Base-by-base conservation (phyloP, 2,329 filamentous ascomycete species). In the Aspergillus caelatus region DNA sequence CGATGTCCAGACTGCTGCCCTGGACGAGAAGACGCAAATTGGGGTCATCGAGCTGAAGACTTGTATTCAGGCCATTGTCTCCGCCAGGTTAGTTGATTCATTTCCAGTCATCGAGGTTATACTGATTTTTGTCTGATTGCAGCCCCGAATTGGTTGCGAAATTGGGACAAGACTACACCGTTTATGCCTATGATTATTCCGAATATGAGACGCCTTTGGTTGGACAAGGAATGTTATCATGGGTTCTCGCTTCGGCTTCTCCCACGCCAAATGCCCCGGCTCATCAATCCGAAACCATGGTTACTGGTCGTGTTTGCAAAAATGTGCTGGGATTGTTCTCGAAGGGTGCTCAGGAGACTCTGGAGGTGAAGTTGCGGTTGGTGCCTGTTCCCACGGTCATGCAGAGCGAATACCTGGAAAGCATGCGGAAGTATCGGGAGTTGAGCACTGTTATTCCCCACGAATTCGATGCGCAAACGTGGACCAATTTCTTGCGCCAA, bases 121-220 rank as follows among this genome's bases (percentile, higher is more conserved):
- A 19, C 21, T 48, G 12, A 41, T 58, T 26, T 2, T 2, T 62
- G 52, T 56, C 36, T 28, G 45, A 43, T 57, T 62, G 53, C 63
- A 98, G 95, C 75, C 95, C 95, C 43, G 95, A 99, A 80, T 85
- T 99, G 53, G 82, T 93, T 54, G 87, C 88, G 74, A 83, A 90
- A 82, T 75, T 90, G 64, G 84, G 90, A 80, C 81, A 87, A 78
- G 94, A 99, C 80, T 99, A 95, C 80, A 95, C 93, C n/a, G 89
- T 99, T 62, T 99, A 99, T 79, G 93, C 94, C 34, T 92, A 93
- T 81, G 95, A 99, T 78, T 98, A 94, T 78, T 97, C 95, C 14
- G 95, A 99, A 79, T 91, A 92, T 67, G 94, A 97, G 74, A 92
- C 90, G 21, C 95, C 96, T 59, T 85, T 98, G 61, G 94, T 97